Evolutionary conservation across 1,139 yeast genomes (phyloP), one percentile per base, ranked within the genome.

Genomic region (Kodamaea suecica): DNA sequence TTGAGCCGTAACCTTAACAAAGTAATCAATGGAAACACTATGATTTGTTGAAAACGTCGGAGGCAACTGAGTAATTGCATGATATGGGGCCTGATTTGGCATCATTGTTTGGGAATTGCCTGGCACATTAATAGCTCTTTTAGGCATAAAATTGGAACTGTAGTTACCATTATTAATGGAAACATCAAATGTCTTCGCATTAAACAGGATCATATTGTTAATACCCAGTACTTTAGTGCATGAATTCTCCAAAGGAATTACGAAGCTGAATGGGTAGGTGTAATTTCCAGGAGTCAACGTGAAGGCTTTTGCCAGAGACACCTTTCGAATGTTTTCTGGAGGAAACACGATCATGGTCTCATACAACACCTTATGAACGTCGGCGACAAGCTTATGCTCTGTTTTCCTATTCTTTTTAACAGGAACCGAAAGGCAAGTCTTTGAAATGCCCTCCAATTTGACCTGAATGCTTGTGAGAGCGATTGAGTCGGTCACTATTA

Each of bases 271-370:
- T 4, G 80, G 78, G 48, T 78, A 80, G 2, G 61, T 49, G 50
- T 81, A 78, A 23, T 64, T 64, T 0, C 87, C 87, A 0, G 84
- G 76, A 2, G 77, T 67, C 38, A 81, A 58, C 0, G 85, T 79
- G 52, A 73, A 79, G 35, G 76, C 79, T 40, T 69, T 68, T 4
- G 75, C 64, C 32, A 59, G 59, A 14, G 77, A 64, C 2, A 71
- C 75, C 28, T 63, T 51, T 9, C 76, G 57, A 17, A 79, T 64
- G 34, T 78, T 75, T 19, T 59, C 63, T 0, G 86, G 83, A 0
- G 87, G 86, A 45, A 80, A 80, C 17, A 80, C 80, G 1, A 77
- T 67, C 30, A 54, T 43, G 0, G 80, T 70, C 37, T 76, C 75
- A 45, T 79, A 79, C 28, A 80, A 59, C 11, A 80, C 65, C 44